Conservation (phyloP, 768 basidiomycete genomes). For the Boletus vinaceobasis region DNA sequence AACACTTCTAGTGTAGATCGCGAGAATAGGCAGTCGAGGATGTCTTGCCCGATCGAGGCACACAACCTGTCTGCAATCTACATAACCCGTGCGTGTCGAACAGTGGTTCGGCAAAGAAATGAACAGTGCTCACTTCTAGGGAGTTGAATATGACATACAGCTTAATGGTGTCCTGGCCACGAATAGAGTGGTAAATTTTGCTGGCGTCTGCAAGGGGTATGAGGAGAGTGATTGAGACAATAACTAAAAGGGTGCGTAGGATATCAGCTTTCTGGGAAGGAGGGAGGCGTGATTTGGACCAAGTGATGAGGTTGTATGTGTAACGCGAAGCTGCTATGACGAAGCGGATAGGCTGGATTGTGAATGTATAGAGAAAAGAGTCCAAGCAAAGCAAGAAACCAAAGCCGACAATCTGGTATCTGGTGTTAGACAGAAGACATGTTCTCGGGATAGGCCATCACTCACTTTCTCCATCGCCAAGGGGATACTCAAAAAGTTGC, state of each 20-base stretch:
- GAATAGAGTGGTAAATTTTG: constrained; percentile 96
- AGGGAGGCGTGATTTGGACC: constrained; percentile 57
- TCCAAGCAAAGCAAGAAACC: constrained; percentile 93
- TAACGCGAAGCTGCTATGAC: constrained; percentile 59
- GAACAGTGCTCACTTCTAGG: constrained; percentile 69
- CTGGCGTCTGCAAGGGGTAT: constrained; percentile 88
- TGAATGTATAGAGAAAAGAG: constrained; percentile 97
- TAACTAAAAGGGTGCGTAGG: constrained; percentile 72
- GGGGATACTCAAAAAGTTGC: constrained; percentile 92
- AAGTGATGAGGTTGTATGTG: constrained; percentile 46
- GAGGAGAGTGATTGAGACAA: constrained; percentile 69
- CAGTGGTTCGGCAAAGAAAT: neutral
- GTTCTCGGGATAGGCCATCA: neutral
- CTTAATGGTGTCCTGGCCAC: constrained; percentile 98
- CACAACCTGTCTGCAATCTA: constrained; percentile 95
- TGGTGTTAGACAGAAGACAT: constrained; percentile 2
- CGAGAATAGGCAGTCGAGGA: constrained; percentile 94
- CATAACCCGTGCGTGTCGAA: neutral
- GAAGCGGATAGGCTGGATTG: constrained; percentile 91
- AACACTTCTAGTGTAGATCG: constrained; percentile 80
- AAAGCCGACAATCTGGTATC: constrained; percentile 76
- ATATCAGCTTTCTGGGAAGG: constrained; percentile 93
- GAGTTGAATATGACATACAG: constrained; percentile 99
- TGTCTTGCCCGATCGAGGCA: constrained; percentile 95
- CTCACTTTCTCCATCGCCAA: constrained; percentile 91